These are phyloP conservation scores for Pythium diclinum DNA, from an alignment of 352 stramenopile species.

Conservation along the genomic window DNA sequence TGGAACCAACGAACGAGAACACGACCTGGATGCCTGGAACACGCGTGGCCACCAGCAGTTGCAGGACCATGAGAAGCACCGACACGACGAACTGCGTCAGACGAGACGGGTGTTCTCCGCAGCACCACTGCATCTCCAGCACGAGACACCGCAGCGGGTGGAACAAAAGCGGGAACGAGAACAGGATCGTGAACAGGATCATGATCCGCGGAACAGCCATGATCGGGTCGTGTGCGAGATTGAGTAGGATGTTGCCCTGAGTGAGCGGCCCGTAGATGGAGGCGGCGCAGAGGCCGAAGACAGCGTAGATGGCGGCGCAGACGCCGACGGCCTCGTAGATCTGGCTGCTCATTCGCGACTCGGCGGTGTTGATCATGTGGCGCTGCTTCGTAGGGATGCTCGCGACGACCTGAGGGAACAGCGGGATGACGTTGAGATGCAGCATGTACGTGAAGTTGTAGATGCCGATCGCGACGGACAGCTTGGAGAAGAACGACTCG, in stretches of 20 bases:
- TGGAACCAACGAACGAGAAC: slow-evolving; percentile 76
- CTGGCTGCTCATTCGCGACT: slow-evolving; percentile 40
- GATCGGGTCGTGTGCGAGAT: slow-evolving; percentile 65
- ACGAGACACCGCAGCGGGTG: slow-evolving; percentile 65
- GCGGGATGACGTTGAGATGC: slow-evolving; percentile 74
- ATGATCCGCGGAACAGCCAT: slow-evolving; percentile 66
- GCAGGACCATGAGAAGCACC: slow-evolving; percentile 24
- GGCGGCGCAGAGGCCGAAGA: slow-evolving; percentile 56
- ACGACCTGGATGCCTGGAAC: slow-evolving; percentile 41
- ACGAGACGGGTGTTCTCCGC: slow-evolving; percentile 26
- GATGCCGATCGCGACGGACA: slow-evolving; percentile 66
- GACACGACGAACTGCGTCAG: slow-evolving; percentile 30
- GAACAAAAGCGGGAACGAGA: slow-evolving; percentile 75
- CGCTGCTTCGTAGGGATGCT: slow-evolving; percentile 14
- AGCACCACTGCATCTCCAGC: slow-evolving; percentile 46
- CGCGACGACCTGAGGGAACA: slow-evolving; percentile 54
- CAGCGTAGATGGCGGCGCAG: slow-evolving; percentile 57
- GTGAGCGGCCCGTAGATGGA: slow-evolving; percentile 61
- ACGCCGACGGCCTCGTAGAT: slow-evolving; percentile 42
- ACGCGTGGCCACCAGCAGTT: slow-evolving; percentile 25
- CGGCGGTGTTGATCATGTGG: slow-evolving; percentile 21
- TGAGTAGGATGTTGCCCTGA: slow-evolving; percentile 75
- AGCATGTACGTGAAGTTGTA: slow-evolving; percentile 88
- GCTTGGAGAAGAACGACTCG: slow-evolving; percentile 36
- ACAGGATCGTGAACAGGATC: slow-evolving; percentile 67